Conservation (phyloP, 2,329 filamentous ascomycete species). For the Alternaria triticimaculans region DNA sequence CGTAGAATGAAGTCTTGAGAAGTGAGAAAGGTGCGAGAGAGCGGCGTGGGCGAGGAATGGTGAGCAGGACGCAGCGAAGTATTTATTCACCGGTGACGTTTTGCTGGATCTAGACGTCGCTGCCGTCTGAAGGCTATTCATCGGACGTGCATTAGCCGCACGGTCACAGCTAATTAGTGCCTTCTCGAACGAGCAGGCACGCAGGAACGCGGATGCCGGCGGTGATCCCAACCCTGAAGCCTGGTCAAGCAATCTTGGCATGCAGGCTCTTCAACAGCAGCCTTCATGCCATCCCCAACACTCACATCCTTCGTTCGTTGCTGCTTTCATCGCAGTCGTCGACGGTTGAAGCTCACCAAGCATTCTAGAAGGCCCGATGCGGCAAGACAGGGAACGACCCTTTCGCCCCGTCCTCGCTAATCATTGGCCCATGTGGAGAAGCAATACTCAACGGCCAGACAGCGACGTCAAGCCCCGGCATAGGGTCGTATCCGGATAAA, state of each 20-base stretch:
- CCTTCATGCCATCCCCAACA: not conserved
- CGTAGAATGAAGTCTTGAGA: not conserved
- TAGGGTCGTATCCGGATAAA: constrained; percentile 20
- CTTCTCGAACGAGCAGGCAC: constrained; percentile 14
- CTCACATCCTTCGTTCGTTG: not conserved
- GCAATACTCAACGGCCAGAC: constrained; percentile 24
- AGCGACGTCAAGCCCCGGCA: constrained; percentile 22
- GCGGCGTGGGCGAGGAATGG: constrained; percentile 5
- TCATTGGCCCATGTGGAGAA: constrained; percentile 25
- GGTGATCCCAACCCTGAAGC: not conserved
- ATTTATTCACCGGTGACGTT: constrained; percentile 29
- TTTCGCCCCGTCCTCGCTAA: constrained; percentile 17
- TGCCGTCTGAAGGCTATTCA: constrained; percentile 9
- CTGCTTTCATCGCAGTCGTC: not conserved
- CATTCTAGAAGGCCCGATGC: constrained; percentile 14
- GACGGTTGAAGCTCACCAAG: constrained; percentile 4
- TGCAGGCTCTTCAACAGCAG: not conserved
- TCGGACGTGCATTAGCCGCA: constrained; percentile 27
- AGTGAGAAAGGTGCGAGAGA: not conserved
- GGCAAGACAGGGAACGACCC: constrained; percentile 1
- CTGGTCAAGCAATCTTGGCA: not conserved
- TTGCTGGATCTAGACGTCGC: constrained; percentile 5
- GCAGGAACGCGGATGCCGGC: constrained; percentile 7
- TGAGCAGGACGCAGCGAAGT: constrained; percentile 15
- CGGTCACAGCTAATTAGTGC: constrained; percentile 20